Percentiles rank a stretch among this genome's conserved stretches.
phyloP scores from a whole-genome alignment of 257 asterid genomes.

The Buddleja alternifolia region DNA sequence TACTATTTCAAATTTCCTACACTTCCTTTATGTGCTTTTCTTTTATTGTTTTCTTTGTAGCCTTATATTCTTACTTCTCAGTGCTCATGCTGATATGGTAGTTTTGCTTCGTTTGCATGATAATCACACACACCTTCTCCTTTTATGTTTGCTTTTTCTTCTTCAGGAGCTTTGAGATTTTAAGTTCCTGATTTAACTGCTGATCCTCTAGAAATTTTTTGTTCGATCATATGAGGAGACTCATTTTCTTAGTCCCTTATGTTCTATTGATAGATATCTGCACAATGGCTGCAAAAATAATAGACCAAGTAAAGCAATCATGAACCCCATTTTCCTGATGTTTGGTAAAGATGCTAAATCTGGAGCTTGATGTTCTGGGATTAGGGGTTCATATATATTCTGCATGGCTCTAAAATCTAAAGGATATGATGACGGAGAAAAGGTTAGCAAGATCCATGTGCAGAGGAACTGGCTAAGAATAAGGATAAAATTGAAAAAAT shows the following conservation, averaged over 20 bases:
- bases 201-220: neutral
- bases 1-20: slow-evolving; percentile 1
- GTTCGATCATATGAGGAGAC: neutral
- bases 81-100: slow-evolving; percentile 5
- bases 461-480: neutral
- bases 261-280: neutral
- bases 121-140: neutral
- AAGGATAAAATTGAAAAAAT: neutral
- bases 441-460: slow-evolving; percentile 6
- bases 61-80: neutral
- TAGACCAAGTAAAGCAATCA: neutral
- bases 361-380: slow-evolving; percentile 19
- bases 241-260: neutral
- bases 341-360: neutral
- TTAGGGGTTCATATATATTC: slow-evolving; percentile 1
- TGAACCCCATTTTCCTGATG: neutral
- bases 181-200: neutral
- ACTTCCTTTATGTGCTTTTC: neutral
- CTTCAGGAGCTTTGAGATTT: slow-evolving; percentile 5
- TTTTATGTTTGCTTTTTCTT: neutral
- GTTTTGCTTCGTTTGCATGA: slow-evolving; percentile 9
- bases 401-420: neutral
- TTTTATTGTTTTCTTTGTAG: neutral
- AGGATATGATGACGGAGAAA: neutral
- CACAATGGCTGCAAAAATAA: neutral